These are phyloP conservation scores for Fusarium mundagurra DNA, from an alignment of 2,329 filamentous ascomycete genomes.

Conservation along the genomic window DNA sequence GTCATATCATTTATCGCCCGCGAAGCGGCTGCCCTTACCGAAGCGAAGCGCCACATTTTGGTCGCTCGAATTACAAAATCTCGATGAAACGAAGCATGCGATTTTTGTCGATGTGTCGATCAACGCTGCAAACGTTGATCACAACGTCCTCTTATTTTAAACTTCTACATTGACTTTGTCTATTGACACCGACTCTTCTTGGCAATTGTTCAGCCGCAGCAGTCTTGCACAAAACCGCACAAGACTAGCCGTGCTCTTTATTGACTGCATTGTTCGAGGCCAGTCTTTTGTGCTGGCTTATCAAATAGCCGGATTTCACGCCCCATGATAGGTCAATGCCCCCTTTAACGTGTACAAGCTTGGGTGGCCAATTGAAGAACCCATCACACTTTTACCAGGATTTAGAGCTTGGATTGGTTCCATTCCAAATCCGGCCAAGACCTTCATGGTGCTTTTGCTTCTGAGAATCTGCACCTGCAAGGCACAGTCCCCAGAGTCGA, in stretches of 20 bases:
- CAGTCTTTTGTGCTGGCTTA: neutral
- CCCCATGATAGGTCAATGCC: neutral
- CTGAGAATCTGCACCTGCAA: constrained; percentile 5
- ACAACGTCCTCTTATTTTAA: neutral
- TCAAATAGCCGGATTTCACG: neutral
- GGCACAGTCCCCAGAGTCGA: constrained; percentile 10
- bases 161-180: neutral
- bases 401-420: neutral
- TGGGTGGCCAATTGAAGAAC: neutral
- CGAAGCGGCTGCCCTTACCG: too few relatives aligned
- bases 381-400: neutral
- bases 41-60: neutral
- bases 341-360: neutral
- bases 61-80: neutral
- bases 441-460: neutral
- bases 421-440: neutral
- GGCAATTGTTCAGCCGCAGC: neutral
- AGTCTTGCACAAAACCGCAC: neutral
- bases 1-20: neutral
- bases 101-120: neutral
- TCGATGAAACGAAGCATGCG: neutral
- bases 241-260: neutral
- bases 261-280: neutral
- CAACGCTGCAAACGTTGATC: neutral
- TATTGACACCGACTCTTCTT: neutral